Evolutionary conservation across 2,329 filamentous ascomycete genomes (phyloP).

Genomic region (Mycosphaerella sp.): DNA sequence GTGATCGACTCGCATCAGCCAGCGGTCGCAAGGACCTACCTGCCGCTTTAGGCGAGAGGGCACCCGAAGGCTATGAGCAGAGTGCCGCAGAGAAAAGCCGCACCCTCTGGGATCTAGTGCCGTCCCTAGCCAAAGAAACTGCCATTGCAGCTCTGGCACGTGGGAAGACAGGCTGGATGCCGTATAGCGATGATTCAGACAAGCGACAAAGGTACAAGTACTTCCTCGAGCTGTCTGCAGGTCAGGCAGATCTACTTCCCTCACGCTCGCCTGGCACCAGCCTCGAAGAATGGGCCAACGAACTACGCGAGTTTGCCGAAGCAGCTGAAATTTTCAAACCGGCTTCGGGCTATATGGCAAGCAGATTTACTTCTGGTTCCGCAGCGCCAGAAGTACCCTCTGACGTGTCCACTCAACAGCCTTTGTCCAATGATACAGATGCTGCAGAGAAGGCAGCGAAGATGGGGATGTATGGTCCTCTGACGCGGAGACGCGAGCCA

Average conservation of each 20-base stretch:
- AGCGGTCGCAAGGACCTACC: constrained; percentile 75
- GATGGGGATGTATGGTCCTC: constrained; percentile 83
- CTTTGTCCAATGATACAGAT: constrained; percentile 56
- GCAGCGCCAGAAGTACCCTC: constrained; percentile 35
- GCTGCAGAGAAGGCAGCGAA: constrained; percentile 80
- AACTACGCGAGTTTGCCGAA: constrained; percentile 71
- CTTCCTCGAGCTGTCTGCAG: constrained; percentile 74
- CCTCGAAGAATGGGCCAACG: constrained; percentile 70
- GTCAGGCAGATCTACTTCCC: constrained; percentile 54
- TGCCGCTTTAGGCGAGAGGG: constrained; percentile 65
- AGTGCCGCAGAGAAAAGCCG: constrained; percentile 59
- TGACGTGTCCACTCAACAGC: constrained; percentile 25
- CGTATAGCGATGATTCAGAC: constrained; percentile 73
- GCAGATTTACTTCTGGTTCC: constrained; percentile 74
- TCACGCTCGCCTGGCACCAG: constrained; percentile 47
- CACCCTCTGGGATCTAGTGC: constrained; percentile 46
- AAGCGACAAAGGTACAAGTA: constrained; percentile 76
- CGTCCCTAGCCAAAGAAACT: constrained; percentile 37
- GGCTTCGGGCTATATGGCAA: constrained; percentile 86
- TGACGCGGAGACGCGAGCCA: constrained; percentile 66
- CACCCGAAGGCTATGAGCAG: constrained; percentile 57
- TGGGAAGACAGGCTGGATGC: constrained; percentile 60
- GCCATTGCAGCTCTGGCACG: constrained; percentile 45
- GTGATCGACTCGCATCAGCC: constrained; percentile 67
- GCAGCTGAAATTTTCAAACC: constrained; percentile 81